A percentile compares a stretch with the other conserved stretches of the same genome.
Conservation (phyloP, 495 filamentous ascomycete species). For the Hypomontagnella submonticulosa region DNA sequence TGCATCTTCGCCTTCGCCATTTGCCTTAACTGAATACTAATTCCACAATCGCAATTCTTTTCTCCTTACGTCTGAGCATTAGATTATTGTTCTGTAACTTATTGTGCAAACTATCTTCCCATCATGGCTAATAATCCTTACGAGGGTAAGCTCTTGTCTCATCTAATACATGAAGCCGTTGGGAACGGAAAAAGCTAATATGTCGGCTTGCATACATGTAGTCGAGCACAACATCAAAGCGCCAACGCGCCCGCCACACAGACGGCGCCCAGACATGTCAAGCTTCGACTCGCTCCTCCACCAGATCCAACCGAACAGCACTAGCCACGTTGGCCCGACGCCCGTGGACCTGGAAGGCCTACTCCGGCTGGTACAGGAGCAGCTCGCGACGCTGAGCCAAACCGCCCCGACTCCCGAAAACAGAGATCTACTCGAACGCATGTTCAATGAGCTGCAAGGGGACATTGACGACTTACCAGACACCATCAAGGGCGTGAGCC, state of each 20-base stretch:
- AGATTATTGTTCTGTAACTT: neutral
- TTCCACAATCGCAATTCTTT: neutral
- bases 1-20: constrained; percentile 9
- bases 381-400: constrained; percentile 53
- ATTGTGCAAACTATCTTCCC: constrained; percentile 17
- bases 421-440: constrained; percentile 66
- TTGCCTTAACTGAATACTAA: neutral
- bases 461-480: constrained; percentile 73
- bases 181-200: neutral
- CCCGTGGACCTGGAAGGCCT: constrained; percentile 77
- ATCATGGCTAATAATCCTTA: constrained; percentile 59
- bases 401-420: constrained; percentile 68
- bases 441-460: constrained; percentile 71
- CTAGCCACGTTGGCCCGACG: constrained; percentile 71
- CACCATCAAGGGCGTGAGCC: constrained; percentile 77
- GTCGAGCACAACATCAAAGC: constrained; percentile 84
- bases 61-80: neutral
- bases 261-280: constrained; percentile 82
- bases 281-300: constrained; percentile 85
- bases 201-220: constrained; percentile 48
- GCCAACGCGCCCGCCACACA: constrained; percentile 52
- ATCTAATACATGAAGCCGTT: constrained; percentile 27
- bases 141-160: constrained; percentile 50
- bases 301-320: constrained; percentile 62
- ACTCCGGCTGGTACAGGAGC: constrained; percentile 64